phyloP scores from a whole-genome alignment of 2,329 filamentous ascomycete genomes.

The Fusarium oxysporum region DNA sequence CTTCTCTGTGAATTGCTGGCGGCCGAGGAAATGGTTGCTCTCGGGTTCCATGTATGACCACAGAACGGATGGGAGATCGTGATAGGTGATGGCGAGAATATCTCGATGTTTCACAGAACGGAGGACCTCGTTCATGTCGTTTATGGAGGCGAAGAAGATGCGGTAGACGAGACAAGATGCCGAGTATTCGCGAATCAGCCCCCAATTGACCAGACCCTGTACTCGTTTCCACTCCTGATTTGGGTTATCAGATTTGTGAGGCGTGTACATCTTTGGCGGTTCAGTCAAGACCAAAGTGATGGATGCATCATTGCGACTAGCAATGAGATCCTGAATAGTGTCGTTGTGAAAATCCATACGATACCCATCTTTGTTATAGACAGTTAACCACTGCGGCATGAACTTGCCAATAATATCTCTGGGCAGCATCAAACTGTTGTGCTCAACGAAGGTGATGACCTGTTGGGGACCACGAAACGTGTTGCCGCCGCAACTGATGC shows the following conservation, averaged over 20 bases:
- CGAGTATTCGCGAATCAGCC: constrained; percentile 3
- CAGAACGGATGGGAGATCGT: constrained; percentile 35
- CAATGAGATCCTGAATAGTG: constrained; percentile 60
- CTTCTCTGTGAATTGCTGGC: constrained; percentile 40
- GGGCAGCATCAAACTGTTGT: constrained; percentile 42
- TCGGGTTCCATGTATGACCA: constrained; percentile 38
- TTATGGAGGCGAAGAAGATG: constrained; percentile 33
- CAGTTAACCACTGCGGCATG: constrained; percentile 29
- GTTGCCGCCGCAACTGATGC: constrained; percentile 61
- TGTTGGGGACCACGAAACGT: constrained; percentile 50
- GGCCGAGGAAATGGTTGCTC: constrained; percentile 11
- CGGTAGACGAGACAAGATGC: constrained; percentile 61
- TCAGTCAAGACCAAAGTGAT: constrained; percentile 64
- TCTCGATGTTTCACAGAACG: constrained; percentile 41
- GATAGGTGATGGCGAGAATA: constrained; percentile 39
- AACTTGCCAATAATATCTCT: constrained; percentile 12
- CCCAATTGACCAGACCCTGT: constrained; percentile 41
- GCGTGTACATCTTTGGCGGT: constrained; percentile 62
- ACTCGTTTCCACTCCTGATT: constrained; percentile 46
- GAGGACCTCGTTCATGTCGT: constrained; percentile 13
- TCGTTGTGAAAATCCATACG: constrained; percentile 62
- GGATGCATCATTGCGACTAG: constrained; percentile 49
- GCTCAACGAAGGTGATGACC: constrained; percentile 58
- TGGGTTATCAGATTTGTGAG: background rate
- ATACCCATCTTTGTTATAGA: background rate